Base-by-base conservation (phyloP, 1,139 yeast genomes). In the Candida albicans region DNA sequence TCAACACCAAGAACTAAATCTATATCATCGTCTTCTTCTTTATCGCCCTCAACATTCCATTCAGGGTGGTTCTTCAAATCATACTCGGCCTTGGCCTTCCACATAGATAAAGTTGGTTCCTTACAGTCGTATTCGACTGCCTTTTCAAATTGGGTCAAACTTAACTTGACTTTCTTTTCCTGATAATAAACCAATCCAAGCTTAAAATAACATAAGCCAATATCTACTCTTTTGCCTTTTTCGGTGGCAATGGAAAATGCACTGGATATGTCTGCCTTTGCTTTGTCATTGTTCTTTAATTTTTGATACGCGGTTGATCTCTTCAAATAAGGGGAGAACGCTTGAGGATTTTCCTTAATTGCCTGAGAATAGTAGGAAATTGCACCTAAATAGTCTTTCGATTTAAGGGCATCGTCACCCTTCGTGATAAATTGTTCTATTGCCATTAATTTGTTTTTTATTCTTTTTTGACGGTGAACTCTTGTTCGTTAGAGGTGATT, bases 161-260 rank as follows among this genome's bases (percentile, higher is more conserved):
- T 84, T 42, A 68, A 62, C 9, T 60, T 61, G 46, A 64, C 70
- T 11, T 75, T 65, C 50, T 79, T 80, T 47, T 75, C 68, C 37
- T 70, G 66, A 55, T 71, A 80, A 47, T 66, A 67, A 18, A 77
- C 64, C 46, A 82, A 62, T 8, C 81, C 87, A 43, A 83, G 66
- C 34, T 87, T 71, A 56, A 82, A 80, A 53, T 84, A 77, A 24
- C 84, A 80, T 27, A 73, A 66, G 0, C 81, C 86, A 33, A 84
- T 68, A n/a, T 75, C 75, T 3, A 67, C 65, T 46, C 82, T 65
- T 43, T 71, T 77, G 0, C 83, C 84, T 37, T 79, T 63, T 5
- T 61, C 64, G 33, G 66, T 62, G 0, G 95, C 90, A 26, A 78
- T 56, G 1, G 65, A 59, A 33, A 81, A 70, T 0, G 95, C 93